Evolutionary conservation across 164 flowering plant genomes (phyloP), one percentile per base, ranked within the genome.

Genomic region (Houttuynia cordata): DNA sequence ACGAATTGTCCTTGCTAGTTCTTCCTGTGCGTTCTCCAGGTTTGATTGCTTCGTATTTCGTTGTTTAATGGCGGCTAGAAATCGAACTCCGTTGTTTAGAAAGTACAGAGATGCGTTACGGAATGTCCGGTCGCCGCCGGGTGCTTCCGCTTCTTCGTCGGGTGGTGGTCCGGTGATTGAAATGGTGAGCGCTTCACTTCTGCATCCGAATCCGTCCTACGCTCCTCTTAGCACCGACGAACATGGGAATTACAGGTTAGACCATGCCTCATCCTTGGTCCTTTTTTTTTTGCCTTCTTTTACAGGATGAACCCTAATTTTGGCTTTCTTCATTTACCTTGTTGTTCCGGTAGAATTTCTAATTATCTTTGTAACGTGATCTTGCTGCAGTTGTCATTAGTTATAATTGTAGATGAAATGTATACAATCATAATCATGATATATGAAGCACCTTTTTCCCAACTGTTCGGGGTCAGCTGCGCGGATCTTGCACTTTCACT

Each of bases 41-140:
- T 30, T 30, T 30, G 37, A 30, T 50, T 25, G 24, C 21, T 34
- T 51, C 24, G 20, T 30, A 19, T 51, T 37, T n/a, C 15, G 10
- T 49, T 18, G 41, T 49, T 18, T 55, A 30, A 88, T 91, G 97
- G 94, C 96, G 62, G 70, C 83, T 67, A 80, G 94, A 60, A 91
- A 88, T 69, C 76, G 94, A 41, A 88, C 88, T 13, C 53, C 63
- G 9, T 24, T 80, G 66, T 91, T 65, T 72, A 78, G 72, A 51
- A 84, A 74, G 74, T 74, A 85, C 60, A 77, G 97, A 65, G 96
- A 88, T 62, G 87, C 90, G 4, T 61, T 88, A 70, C 83, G 83
- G 80, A 83, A 84, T 68, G 94, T 79, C 14, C 78, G 97, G 49
- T 57, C 75, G 19, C 60, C 68, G 17, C 14, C 58, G 49, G 22